Base-by-base conservation (phyloP, 2,329 filamentous ascomycete species). In the Aspergillus awamori region DNA sequence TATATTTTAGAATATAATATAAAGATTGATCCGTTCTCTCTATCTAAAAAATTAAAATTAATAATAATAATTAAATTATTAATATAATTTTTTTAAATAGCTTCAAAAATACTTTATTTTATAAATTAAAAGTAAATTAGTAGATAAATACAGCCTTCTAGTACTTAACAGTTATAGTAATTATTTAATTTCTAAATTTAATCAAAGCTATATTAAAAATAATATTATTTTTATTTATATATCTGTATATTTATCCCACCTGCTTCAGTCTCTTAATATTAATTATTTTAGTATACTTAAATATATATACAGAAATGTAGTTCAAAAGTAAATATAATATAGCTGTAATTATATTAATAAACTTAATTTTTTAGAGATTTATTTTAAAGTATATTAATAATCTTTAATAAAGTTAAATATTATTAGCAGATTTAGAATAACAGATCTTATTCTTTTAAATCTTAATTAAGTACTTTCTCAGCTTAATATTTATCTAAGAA, bases 221-320 rank as follows among this genome's bases (percentile, higher is more conserved):
- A 51, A 51, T 17, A 51, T 33, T 51, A 51, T 51, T 30, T 15
- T 20, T 51, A 51, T 51, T 5, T 51, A 51, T 51, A 51, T 51
- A 51, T 17, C 6, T 13, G 5, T 22, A 8, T 22, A 51, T 51
- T 51, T 33, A 51, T 51, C 2, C 30, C 8, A 51, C 30, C 48
- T 30, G 17, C 15, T 51, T 33, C 17, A 51, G 20, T 33, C 48
- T 51, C 17, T 51, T 0, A 11, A 51, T 51, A 51, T 51, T 51
- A 33, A 3, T 51, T 51, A 8, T 51, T 51, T 20, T 51, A 51
- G 5, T 17, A 26, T 51, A 17, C 7, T 51, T 51, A 51, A 51
- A 51, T 33, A 51, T 51, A 51, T 33, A 30, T 51, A 51, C 5
- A 51, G 5, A 51, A 11, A 51, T 33, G 33, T 30, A 20, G 11